These are phyloP conservation scores for Telopea speciosissima DNA, from an alignment of 177 flowering plant species.

Conservation along the genomic window DNA sequence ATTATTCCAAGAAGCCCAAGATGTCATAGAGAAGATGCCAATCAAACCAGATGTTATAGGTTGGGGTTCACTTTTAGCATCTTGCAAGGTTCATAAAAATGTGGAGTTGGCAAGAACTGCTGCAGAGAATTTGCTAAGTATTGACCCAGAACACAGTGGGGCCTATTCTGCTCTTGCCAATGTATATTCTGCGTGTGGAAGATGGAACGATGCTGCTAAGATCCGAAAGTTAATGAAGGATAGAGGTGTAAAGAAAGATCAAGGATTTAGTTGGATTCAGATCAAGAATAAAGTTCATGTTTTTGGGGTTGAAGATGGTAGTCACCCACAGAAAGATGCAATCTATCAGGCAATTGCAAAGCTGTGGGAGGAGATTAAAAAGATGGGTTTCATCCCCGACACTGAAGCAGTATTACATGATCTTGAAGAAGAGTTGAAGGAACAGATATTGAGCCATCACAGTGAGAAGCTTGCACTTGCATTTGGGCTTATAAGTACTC, in stretches of 20 bases:
- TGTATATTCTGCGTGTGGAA: conserved; percentile 27
- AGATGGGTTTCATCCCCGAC: conserved; percentile 5
- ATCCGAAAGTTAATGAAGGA: conserved; percentile 9
- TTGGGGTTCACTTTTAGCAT: background rate
- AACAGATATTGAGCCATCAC: conserved; percentile 47
- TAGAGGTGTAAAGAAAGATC: conserved; percentile 42
- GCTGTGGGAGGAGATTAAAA: no score
- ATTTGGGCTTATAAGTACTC: no score
- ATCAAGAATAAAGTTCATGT: conserved; percentile 38
- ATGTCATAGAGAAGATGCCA: conserved; percentile 26
- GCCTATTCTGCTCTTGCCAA: conserved; percentile 64
- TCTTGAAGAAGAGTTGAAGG: conserved; percentile 60
- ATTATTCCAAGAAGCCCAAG: conserved; percentile 45
- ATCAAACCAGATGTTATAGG: no score
- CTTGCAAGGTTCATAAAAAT: conserved; percentile 56
- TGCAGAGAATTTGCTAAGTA: no score
- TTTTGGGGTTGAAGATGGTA: conserved; percentile 56
- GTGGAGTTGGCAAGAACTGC: conserved; percentile 27
- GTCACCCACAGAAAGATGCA: conserved; percentile 36
- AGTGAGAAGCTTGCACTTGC: conserved; percentile 66
- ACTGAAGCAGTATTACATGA: conserved; percentile 59
- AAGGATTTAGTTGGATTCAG: no score
- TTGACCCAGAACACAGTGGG: conserved; percentile 9
- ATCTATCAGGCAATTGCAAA: no score
- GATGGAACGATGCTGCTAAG: no score